Conservation (phyloP, 1,139 yeast species). For the Meyerozyma athensensis region DNA sequence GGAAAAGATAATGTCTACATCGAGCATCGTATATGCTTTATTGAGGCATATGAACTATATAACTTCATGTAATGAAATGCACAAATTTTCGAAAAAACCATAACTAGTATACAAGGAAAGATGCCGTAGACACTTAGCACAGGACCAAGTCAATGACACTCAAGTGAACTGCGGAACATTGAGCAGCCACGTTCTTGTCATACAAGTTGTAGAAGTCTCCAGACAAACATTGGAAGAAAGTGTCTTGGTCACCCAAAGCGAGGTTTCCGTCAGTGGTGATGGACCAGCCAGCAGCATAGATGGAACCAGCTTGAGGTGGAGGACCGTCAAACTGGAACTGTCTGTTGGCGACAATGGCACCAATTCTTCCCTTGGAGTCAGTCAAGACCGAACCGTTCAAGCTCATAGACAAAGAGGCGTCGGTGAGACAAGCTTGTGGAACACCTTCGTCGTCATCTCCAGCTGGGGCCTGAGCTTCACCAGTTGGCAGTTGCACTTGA, state of each 20-base stretch:
- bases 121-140: constrained; percentile 35
- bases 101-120: neutral
- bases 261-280: constrained; percentile 60
- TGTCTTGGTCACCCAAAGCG: constrained; percentile 60
- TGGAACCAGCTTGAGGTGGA: constrained; percentile 87
- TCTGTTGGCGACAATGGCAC: constrained; percentile 79
- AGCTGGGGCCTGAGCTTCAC: constrained; percentile 13
- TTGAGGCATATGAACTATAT: constrained; percentile 2
- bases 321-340: constrained; percentile 91
- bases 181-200: constrained; percentile 61
- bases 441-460: constrained; percentile 8
- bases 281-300: constrained; percentile 84
- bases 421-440: constrained; percentile 44
- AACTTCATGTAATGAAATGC: constrained; percentile 2
- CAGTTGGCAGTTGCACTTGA: constrained; percentile 25
- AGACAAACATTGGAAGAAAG: constrained; percentile 75
- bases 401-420: constrained; percentile 51
- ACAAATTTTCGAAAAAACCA: constrained; percentile 1
- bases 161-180: constrained; percentile 63
- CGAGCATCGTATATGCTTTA: constrained; percentile 1
- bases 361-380: constrained; percentile 66
- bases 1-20: neutral
- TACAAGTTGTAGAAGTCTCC: constrained; percentile 82
- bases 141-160: constrained; percentile 57
- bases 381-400: constrained; percentile 51